A percentile compares a stretch with the other conserved stretches of the same genome.
Conservation (phyloP, 2,329 filamentous ascomycete genomes). For the Fusarium mundagurra region DNA sequence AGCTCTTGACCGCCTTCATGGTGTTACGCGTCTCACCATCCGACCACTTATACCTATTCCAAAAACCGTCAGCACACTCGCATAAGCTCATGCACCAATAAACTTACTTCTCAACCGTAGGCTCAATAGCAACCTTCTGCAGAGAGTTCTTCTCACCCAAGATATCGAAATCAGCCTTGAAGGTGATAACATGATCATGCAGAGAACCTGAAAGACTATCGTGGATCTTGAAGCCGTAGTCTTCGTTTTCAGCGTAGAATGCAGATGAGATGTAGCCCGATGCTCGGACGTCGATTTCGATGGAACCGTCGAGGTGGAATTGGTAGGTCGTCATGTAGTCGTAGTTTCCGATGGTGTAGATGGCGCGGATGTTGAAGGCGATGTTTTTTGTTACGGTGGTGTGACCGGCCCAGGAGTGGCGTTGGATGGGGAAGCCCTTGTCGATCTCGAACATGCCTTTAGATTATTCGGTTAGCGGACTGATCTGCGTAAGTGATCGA, state of each 20-base stretch:
- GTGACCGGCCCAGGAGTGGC: background rate
- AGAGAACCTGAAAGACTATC: constrained; percentile 1
- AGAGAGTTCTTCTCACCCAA: background rate
- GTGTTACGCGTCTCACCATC: background rate
- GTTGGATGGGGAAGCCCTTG: background rate
- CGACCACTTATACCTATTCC: background rate
- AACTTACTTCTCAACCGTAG: background rate
- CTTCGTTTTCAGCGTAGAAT: background rate
- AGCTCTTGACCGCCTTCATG: constrained; percentile 1
- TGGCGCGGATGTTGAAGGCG: background rate
- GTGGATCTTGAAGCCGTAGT: background rate
- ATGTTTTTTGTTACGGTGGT: constrained; percentile 7
- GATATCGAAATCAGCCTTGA: background rate
- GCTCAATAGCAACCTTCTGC: background rate
- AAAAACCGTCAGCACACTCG: background rate
- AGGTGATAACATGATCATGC: background rate
- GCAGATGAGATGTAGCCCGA: constrained; percentile 2
- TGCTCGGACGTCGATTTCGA: background rate
- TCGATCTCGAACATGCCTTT: constrained; percentile 7
- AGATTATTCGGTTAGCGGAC: background rate
- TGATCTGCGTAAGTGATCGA: rapidly evolving
- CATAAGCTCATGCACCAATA: too few relatives aligned
- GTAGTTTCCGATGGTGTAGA: constrained; percentile 9
- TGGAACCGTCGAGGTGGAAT: background rate
- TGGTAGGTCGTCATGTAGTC: constrained; percentile 4